Evolutionary conservation across 352 stramenopile genomes (phyloP).

Genomic region (Phytopythium boreale): DNA sequence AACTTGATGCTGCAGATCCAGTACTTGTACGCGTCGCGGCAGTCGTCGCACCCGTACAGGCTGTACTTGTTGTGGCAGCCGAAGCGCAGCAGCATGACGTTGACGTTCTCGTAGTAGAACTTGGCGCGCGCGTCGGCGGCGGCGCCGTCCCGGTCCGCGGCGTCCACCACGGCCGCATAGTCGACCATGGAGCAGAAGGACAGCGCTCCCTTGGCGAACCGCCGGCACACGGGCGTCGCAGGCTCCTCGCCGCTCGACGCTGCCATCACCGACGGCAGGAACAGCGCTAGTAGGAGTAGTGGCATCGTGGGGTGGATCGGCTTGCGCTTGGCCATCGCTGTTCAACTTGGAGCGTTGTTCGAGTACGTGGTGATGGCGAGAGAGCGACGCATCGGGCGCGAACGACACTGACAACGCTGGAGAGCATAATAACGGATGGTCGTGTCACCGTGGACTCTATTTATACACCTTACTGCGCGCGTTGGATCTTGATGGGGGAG

Average conservation of each 20-base stretch:
- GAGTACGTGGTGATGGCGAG: not conserved
- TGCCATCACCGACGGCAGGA: not conserved
- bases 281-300: not conserved
- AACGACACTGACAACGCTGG: no score
- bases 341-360: not conserved
- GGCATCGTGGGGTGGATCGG: not conserved
- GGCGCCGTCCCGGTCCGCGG: constrained; percentile 39
- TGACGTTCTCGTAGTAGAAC: constrained; percentile 79
- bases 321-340: not conserved
- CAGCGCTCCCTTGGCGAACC: constrained; percentile 60
- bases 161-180: constrained; percentile 71
- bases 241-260: constrained; percentile 44
- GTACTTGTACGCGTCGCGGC: constrained; percentile 87
- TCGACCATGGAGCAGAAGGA: constrained; percentile 84
- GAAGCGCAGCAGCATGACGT: constrained; percentile 80
- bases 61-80: constrained; percentile 79
- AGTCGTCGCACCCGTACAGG: constrained; percentile 80
- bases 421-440: no score
- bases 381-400: no score
- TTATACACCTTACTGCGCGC: no score
- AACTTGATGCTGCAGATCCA: constrained; percentile 87
- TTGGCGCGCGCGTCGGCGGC: constrained; percentile 58
- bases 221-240: constrained; percentile 33
- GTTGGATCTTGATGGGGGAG: no score
- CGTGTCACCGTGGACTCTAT: no score